Conservation (phyloP, 805 yeast genomes). For the Zygosaccharomyces bailii region DNA sequence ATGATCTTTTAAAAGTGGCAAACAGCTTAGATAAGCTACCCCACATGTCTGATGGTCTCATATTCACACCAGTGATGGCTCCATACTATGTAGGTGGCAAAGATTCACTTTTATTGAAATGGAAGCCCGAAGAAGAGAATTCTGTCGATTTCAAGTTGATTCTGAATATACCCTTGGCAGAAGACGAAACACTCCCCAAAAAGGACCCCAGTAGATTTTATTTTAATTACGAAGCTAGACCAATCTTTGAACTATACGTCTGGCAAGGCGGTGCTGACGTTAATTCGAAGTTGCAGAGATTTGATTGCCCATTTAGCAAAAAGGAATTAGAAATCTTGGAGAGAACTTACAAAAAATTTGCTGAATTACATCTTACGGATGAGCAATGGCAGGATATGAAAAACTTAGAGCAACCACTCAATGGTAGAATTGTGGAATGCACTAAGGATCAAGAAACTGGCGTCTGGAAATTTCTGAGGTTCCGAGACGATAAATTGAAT, state of each 20-base stretch:
- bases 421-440: conserved; percentile 87
- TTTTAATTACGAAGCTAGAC: conserved; percentile 76
- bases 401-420: conserved; percentile 69
- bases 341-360: conserved; percentile 60
- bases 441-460: conserved; percentile 57
- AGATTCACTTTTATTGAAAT: conserved; percentile 78
- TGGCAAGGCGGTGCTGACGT: conserved; percentile 66
- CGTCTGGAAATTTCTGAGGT: conserved; percentile 80
- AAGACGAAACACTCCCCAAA: conserved; percentile 37
- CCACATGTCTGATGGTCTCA: conserved; percentile 90
- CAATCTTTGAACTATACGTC: conserved; percentile 60
- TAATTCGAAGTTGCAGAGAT: conserved; percentile 29
- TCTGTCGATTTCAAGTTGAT: conserved; percentile 83
- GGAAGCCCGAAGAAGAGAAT: conserved; percentile 97
- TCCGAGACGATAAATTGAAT: conserved; percentile 86
- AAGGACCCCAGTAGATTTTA: conserved; percentile 70
- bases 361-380: conserved; percentile 56
- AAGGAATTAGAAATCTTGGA: conserved; percentile 36
- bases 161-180: conserved; percentile 37
- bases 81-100: conserved; percentile 83
- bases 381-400: conserved; percentile 81
- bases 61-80: conserved; percentile 85
- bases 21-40: conserved; percentile 66
- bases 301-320: conserved; percentile 33
- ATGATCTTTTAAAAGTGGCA: conserved; percentile 72